Percentiles rank a stretch among this genome's conserved stretches.
These are phyloP conservation scores for Picochlorum sp. DNA, from an alignment of 139 green algal species.

Conservation along the genomic window DNA sequence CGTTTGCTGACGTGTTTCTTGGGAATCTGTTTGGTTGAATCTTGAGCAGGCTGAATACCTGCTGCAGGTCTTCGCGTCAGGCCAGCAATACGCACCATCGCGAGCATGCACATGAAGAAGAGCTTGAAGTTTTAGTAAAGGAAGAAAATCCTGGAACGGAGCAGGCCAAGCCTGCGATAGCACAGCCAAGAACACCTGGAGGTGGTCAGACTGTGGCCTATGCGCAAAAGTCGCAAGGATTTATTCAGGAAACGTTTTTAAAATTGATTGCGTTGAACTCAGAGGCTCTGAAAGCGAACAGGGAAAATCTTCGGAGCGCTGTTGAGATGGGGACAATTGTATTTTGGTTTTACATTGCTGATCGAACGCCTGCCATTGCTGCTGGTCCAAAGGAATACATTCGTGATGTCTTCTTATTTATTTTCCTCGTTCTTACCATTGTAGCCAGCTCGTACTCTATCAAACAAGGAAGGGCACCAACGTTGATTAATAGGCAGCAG, in stretches of 20 bases:
- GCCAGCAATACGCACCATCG: neutral
- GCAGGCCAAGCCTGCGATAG: neutral
- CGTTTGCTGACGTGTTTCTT: neutral
- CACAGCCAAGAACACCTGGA: neutral
- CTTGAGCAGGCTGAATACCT: neutral
- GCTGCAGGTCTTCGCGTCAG: neutral
- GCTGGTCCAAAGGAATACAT: conserved; percentile 35
- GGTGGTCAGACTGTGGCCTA: neutral
- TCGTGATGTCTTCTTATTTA: conserved; percentile 55
- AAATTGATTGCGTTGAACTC: conserved; percentile 30
- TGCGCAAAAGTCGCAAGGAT: neutral
- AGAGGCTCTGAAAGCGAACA: conserved; percentile 11
- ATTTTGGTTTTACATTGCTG: conserved; percentile 79
- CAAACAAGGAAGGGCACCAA: conserved; percentile 36
- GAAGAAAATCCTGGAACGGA: neutral
- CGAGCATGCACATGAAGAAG: neutral
- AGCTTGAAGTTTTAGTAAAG: neutral
- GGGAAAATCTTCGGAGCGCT: conserved; percentile 8
- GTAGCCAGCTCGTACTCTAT: conserved; percentile 35
- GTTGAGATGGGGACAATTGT: conserved; percentile 77
- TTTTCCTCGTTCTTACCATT: conserved; percentile 70
- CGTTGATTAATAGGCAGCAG: conserved; percentile 84
- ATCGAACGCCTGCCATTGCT: conserved; percentile 59
- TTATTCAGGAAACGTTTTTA: conserved; percentile 3
- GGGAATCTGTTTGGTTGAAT: neutral